Evolutionary conservation across 2,329 filamentous ascomycete genomes (phyloP), one percentile per base, ranked within the genome.

Genomic region (Clonostachys rosea): DNA sequence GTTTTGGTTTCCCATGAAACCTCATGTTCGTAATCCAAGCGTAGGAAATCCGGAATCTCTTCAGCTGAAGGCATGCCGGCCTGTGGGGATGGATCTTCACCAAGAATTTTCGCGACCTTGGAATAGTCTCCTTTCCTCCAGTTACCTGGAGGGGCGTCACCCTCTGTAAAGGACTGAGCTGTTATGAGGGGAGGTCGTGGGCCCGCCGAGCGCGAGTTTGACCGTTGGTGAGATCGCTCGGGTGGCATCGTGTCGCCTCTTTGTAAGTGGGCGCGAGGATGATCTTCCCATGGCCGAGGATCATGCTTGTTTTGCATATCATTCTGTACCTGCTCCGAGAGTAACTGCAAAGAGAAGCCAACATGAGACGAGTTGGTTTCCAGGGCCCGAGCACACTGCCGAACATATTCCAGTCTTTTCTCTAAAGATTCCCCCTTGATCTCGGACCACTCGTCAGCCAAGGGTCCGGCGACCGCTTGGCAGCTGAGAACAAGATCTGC

Each of bases 401-500:
- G 82, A 49, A 96, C 90, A 52, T 88, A 86, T 53, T 87, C 87
- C 24, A 97, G 68, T 18, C 94, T 84, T 54, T 89, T 89, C 60
- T 96, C 92, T 33, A 99, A 74, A 8, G 91, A 88, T 62, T 95
- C 90, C 2, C 91, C 90, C 40, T 91, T 84, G n/a, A 91, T 76
- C 62, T 96, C 91, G 5, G 91, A 83, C 94, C 94, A 99, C 68
- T 99, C 94, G 62, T 99, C 94, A 9, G 87, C 89, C 40, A 99
- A 68, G 6, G 94, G 94, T 9, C 89, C 89, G 6, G 91, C 89
- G n/a, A 97, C 87, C 20, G 88, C 84, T 67, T 99, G 94, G 59
- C 91, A 96, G 49, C 86, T 84, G 44, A 96, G 70, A 5, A 97
- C 71, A 30, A 99, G 78, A 62, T 97, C 94, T 9, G 91, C 91